Conservation (phyloP, 2,329 filamentous ascomycete species). For the Chaetomium strumarium region DNA sequence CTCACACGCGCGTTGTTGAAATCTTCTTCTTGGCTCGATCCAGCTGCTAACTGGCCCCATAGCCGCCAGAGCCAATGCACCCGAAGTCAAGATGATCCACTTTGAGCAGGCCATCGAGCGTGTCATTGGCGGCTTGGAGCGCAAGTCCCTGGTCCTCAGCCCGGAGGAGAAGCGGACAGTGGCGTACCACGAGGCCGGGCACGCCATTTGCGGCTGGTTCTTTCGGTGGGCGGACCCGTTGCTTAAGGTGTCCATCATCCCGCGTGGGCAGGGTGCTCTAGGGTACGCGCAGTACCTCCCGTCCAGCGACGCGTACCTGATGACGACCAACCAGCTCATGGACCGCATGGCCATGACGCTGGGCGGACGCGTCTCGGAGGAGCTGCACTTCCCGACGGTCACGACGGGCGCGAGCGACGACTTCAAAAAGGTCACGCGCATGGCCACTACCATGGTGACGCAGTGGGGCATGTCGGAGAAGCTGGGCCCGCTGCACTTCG, state of each 20-base stretch:
- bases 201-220: constrained; percentile 98
- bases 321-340: constrained; percentile 95
- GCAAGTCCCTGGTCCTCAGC: constrained; percentile 90
- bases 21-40: too few species aligned
- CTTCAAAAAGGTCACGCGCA: constrained; percentile 95
- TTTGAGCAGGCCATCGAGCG: constrained; percentile 98
- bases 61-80: constrained; percentile 80
- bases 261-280: constrained; percentile 84
- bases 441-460: constrained; percentile 98
- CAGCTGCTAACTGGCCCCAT: constrained; percentile 43
- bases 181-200: constrained; percentile 68
- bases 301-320: constrained; percentile 82
- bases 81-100: constrained; percentile 78
- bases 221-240: constrained; percentile 94
- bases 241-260: constrained; percentile 97
- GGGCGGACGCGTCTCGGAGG: constrained; percentile 89
- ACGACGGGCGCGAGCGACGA: constrained; percentile 94
- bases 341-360: constrained; percentile 99
- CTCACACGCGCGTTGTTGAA: too few species aligned
- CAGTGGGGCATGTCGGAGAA: constrained; percentile 98
- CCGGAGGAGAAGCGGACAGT: constrained; percentile 78
- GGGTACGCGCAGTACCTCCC: constrained; percentile 98
- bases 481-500: constrained; percentile 87
- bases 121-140: constrained; percentile 92
- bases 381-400: constrained; percentile 93